Percentiles rank a stretch among this genome's conserved stretches.
Evolutionary conservation across 768 basidiomycete species (phyloP).

Genomic region (Lactifluus echinatus): DNA sequence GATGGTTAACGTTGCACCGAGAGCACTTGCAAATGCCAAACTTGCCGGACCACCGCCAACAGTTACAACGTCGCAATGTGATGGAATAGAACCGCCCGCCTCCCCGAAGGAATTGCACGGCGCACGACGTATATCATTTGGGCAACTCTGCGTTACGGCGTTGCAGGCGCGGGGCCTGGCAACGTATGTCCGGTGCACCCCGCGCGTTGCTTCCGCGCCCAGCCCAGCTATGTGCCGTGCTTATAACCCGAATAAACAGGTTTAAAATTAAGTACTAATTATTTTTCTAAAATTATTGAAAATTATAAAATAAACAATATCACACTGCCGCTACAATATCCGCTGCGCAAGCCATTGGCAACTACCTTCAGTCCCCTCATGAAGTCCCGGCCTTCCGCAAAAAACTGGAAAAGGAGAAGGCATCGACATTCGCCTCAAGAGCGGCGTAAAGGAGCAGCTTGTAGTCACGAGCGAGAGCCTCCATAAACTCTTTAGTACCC

Average conservation of each 20-base stretch:
- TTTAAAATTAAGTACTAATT: too few species aligned
- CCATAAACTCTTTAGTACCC: slow-evolving; percentile 67
- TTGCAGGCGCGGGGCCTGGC: too few species aligned
- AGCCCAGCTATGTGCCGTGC: too few species aligned
- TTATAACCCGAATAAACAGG: neutral
- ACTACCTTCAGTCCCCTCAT: slow-evolving; percentile 88
- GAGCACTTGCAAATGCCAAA: slow-evolving; percentile 77
- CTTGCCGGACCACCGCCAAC: slow-evolving; percentile 94
- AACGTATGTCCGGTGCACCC: too few species aligned
- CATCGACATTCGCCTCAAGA: slow-evolving; percentile 83
- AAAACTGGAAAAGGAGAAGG: slow-evolving; percentile 94
- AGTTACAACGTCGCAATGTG: slow-evolving; percentile 74
- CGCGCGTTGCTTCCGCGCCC: too few species aligned
- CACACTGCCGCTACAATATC: slow-evolving; percentile 39
- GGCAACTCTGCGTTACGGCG: too few species aligned
- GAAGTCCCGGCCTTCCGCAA: slow-evolving; percentile 85
- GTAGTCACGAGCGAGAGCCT: slow-evolving; percentile 85
- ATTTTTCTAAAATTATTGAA: too few species aligned
- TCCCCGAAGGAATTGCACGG: neutral
- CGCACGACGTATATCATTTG: neutral
- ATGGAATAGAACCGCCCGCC: neutral
- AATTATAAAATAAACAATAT: neutral
- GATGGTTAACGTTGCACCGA: slow-evolving; percentile 55
- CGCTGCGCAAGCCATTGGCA: slow-evolving; percentile 78
- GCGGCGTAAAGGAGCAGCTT: slow-evolving; percentile 87